Evolutionary conservation across 2,329 filamentous ascomycete species (phyloP), one percentile per base, ranked within the genome.

Genomic region (Aspergillus sp.): DNA sequence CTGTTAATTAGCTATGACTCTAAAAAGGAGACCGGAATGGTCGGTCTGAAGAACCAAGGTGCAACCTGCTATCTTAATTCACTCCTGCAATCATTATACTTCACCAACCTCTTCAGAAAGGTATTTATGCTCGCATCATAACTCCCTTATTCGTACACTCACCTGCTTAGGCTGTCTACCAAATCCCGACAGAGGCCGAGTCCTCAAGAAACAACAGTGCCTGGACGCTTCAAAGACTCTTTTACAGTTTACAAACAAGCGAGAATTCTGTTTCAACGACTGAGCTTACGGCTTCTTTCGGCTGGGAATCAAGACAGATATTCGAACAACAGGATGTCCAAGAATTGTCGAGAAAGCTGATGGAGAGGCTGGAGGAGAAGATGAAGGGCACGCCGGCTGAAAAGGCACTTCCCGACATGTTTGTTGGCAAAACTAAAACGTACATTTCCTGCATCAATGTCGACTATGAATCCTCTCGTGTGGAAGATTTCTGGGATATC

Each of bases 301-400:
- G 93, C 20, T 98, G 93, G 93, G 91, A 98, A 61, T 95, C 91
- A 2, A 83, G 90, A 55, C 91, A 98, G 64, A 95, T 97, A 46
- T 98, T 98, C 60, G 91, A 97, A 71, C 93, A 98, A 66, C 93
- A 98, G 69, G 93, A 98, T 69, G 93, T 98, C 7, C 93, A 98
- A 67, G 93, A 98, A 67, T 76, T 98, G 30, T 97, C 90, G 30
- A 82, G 94, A 49, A 95, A 97, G 67, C 77, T 98, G 53, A 98
- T 98, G 87, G 93, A 98, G 70, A 85, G 88, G 50, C 85, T 98
- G 72, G 94, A 98, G 65, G 87, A 93, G 62, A 91, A 88, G 66
- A 98, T 98, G 94, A 98, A 98, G 71, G 91, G 89, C 41, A 97
- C 93, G 1, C 83, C 86, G 44, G 88, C 89, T 10, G 88, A 97